phyloP scores from a whole-genome alignment of 768 basidiomycete genomes.

The Tricholoma flavovirens region DNA sequence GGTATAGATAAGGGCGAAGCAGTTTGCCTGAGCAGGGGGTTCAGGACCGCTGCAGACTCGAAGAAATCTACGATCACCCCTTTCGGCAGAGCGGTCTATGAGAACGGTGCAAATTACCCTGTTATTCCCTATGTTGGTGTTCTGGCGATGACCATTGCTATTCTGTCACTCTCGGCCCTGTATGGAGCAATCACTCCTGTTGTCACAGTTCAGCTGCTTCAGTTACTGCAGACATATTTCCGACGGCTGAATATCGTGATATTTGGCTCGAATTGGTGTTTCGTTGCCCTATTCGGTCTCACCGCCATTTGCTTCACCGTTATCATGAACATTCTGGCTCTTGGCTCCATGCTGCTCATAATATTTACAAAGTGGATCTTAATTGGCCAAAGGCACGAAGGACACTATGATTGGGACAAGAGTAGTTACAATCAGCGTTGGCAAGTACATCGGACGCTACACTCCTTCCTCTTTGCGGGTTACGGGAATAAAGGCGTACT shows the following conservation, averaged over 20 bases:
- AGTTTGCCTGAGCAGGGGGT: slow-evolving; percentile 27
- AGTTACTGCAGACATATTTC: slow-evolving; percentile 22
- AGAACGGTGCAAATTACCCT: slow-evolving; percentile 31
- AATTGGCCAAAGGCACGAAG: slow-evolving; percentile 34
- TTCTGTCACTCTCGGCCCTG: slow-evolving; percentile 30
- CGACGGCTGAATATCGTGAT: slow-evolving; percentile 19
- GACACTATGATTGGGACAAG: slow-evolving; percentile 40
- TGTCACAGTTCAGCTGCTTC: slow-evolving; percentile 30
- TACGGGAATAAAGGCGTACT: slow-evolving; percentile 39
- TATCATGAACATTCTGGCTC: slow-evolving; percentile 32
- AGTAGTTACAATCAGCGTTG: slow-evolving; percentile 45
- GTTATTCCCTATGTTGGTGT: slow-evolving; percentile 35
- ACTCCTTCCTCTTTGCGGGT: slow-evolving; percentile 32
- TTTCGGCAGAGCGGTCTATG: slow-evolving; percentile 40
- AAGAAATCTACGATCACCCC: slow-evolving; percentile 32
- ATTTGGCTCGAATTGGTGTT: slow-evolving; percentile 32
- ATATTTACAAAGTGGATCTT: slow-evolving; percentile 38
- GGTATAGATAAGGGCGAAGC: slow-evolving; percentile 34
- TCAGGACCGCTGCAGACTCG: slow-evolving; percentile 13
- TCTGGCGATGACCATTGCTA: slow-evolving; percentile 30
- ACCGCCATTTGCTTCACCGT: slow-evolving; percentile 34
- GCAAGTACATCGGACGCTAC: slow-evolving; percentile 39
- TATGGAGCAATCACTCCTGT: slow-evolving; percentile 40
- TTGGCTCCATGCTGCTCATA: slow-evolving; percentile 35
- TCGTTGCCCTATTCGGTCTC: slow-evolving; percentile 33